Evolutionary conservation across 2,329 filamentous ascomycete species (phyloP), one percentile per base, ranked within the genome.

Genomic region (Colletotrichum truncatum): DNA sequence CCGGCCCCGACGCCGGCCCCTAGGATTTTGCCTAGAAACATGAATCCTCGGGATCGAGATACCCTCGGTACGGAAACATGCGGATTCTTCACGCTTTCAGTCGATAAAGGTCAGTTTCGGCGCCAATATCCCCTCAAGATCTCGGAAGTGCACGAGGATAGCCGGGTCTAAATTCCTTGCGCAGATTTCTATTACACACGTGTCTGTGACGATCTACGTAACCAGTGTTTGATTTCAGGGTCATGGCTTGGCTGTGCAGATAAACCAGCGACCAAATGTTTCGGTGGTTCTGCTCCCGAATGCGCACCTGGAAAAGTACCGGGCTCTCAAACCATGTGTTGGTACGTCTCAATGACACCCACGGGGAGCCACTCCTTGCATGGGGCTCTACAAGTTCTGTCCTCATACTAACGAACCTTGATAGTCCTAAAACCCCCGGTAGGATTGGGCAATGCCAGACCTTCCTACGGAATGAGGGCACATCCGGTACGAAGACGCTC

Each of bases 21-120:
- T 4, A 57, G 41, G 11, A 14, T 26, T 23, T 21, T 12, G 2
- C 25, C n/a, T n/a, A n/a, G n/a, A n/a, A n/a, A n/a, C n/a, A n/a
- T n/a, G n/a, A n/a, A n/a, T n/a, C n/a, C n/a, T n/a, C n/a, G n/a
- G n/a, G n/a, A 48, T 9, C 32, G 38, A 2, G 43, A 46, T n/a
- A 25, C 30, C 7, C 43, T 57, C 10, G 92, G 91, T 60, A 83
- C 91, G 57, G 90, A 88, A 66, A 94, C 92, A 28, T 65, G 62
- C 32, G 62, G 62, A 6, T 65, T 49, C 48, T 65, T 41, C 23
- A 62, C 6, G 4, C 41, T 43, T 8, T 30, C 39, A 14, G 21
- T 9, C 30, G 57, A 65, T 3, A 28, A 45, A 8, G 30, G 54
- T 57, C 11, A 25, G 36, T 39, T 18, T n/a, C n/a, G n/a, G n/a